phyloP scores from a whole-genome alignment of 163 green algal genomes.

The Picocystis sp. region DNA sequence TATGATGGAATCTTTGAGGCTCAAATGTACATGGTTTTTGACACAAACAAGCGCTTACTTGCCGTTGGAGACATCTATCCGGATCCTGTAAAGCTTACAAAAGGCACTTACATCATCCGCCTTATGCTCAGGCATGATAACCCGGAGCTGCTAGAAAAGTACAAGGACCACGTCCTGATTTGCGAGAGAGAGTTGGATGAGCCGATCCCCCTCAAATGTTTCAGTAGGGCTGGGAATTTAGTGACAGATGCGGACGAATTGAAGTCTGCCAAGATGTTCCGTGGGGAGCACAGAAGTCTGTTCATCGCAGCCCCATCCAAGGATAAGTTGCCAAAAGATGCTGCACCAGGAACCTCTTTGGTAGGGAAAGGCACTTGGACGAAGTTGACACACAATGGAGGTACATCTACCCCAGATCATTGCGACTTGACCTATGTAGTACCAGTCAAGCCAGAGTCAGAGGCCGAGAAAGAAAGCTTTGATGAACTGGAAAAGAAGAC shows the following conservation, averaged over 20 bases:
- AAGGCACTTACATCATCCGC: conserved; percentile 53
- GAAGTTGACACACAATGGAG: conserved; percentile 1
- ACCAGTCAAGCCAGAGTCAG: conserved; percentile 12
- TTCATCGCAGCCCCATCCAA: conserved; percentile 45
- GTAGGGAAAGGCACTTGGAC: conserved; percentile 3
- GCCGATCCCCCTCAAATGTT: conserved; percentile 37
- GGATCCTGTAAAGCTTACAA: conserved; percentile 27
- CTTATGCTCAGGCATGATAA: conserved; percentile 55
- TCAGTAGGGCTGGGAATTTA: conserved; percentile 20
- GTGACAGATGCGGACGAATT: conserved; percentile 12
- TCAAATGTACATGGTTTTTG: conserved; percentile 46
- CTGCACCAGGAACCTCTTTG: conserved; percentile 19
- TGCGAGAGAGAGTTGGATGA: conserved; percentile 46
- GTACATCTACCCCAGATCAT: background rate
- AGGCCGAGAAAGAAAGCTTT: background rate
- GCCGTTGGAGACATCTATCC: conserved; percentile 17
- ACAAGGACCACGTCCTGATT: conserved; percentile 27
- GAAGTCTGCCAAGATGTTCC: conserved; percentile 17
- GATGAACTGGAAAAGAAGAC: conserved; percentile 2
- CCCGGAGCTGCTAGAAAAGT: conserved; percentile 51
- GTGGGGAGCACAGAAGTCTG: conserved; percentile 26
- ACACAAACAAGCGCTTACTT: conserved; percentile 36
- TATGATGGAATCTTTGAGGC: conserved; percentile 62
- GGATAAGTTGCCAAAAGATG: conserved; percentile 64
- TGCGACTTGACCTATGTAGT: background rate